phyloP scores from a whole-genome alignment of 2,329 filamentous ascomycete species.

The Clonostachys byssicola region DNA sequence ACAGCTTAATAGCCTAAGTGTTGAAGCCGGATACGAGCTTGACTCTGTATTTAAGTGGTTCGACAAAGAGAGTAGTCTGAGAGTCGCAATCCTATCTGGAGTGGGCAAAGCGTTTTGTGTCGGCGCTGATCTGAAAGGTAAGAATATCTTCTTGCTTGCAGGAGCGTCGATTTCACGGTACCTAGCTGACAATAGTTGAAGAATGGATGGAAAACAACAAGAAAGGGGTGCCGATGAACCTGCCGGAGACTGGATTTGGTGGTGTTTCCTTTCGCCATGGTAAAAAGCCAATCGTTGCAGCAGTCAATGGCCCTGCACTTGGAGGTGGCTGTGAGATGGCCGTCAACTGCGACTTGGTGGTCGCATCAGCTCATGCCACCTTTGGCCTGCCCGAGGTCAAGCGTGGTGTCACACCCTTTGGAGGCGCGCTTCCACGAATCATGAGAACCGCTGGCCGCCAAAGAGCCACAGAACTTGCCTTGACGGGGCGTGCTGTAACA shows the following conservation, averaged over 20 bases:
- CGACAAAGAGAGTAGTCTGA: slow-evolving; percentile 40
- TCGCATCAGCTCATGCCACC: slow-evolving; percentile 43
- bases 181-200: slow-evolving; percentile 16
- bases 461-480: slow-evolving; percentile 41
- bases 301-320: slow-evolving; percentile 52
- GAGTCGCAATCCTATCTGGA: slow-evolving; percentile 45
- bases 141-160: not conserved
- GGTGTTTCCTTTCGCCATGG: slow-evolving; percentile 45
- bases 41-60: slow-evolving; percentile 47
- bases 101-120: slow-evolving; percentile 49
- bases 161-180: slow-evolving; percentile 14
- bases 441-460: slow-evolving; percentile 39
- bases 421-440: slow-evolving; percentile 44
- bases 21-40: slow-evolving; percentile 26
- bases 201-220: slow-evolving; percentile 31
- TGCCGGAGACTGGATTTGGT: not conserved
- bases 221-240: slow-evolving; percentile 34
- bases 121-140: slow-evolving; percentile 38
- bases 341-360: slow-evolving; percentile 48
- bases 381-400: slow-evolving; percentile 51
- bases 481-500: slow-evolving; percentile 37
- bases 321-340: slow-evolving; percentile 55
- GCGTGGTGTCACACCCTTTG: slow-evolving; percentile 47
- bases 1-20: too few relatives aligned
- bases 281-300: slow-evolving; percentile 57